Evolutionary conservation across 2,329 filamentous ascomycete genomes (phyloP), one percentile per base, ranked within the genome.

Genomic region (Rhinocladiella mackenziei): DNA sequence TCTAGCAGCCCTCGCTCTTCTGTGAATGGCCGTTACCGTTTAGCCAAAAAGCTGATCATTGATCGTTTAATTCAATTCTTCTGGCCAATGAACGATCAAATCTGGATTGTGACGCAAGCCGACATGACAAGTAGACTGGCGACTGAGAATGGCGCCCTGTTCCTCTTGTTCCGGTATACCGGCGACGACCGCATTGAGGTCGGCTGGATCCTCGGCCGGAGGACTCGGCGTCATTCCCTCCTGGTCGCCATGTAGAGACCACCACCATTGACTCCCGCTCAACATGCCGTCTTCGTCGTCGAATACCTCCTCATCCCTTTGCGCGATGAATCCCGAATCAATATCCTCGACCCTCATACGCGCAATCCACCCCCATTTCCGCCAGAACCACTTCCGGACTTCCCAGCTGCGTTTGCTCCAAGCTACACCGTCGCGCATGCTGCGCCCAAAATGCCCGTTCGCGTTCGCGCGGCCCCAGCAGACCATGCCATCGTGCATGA

Each of bases 351-450:
- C 60, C 51, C 59, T 65, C 2, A 61, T 64, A 2, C 64, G 64
- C 4, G 63, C 53, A 4, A 69, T 46, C 42, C 53, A 50, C 37
- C 57, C 61, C 49, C 67, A 71, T 50, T 72, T 72, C 29, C 64
- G 61, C 28, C 71, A 41, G 47, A 71, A 72, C 69, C 68, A 72
- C 2, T 58, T 50, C 42, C 61, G 63, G 2, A 65, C 68, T 46
- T 72, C 69, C 69, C 69, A 72, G 44, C 66, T 68, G 9, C 69
- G 62, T 25, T 59, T 57, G 41, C 70, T 69, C 69, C 69, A 72
- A 0, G 69, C 64, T n/a, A 68, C 62, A 11, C 64, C 62, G 23
- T 50, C 45, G 18, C 45, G 22, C 41, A 50, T 46, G 4, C 65
- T 62, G 10, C 56, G 51, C 57, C 65, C 64, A 18, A 34, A 39